These are phyloP conservation scores for Croton laevigatus DNA, from an alignment of 441 rosid genomes.

Conservation along the genomic window DNA sequence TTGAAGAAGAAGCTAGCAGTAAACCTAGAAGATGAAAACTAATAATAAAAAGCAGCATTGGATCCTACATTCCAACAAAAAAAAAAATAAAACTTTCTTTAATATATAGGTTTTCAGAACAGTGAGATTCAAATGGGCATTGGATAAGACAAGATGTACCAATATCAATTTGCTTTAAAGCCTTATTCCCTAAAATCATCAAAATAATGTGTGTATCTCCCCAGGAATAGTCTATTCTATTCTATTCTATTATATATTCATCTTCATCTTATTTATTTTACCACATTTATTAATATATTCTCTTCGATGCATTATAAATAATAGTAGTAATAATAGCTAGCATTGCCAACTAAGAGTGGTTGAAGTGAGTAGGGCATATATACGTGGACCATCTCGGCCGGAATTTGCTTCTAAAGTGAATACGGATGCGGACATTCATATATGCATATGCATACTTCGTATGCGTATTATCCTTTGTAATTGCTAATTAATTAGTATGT, in stretches of 20 bases:
- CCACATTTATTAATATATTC: constrained; percentile 9
- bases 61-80: constrained; percentile 37
- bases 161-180: constrained; percentile 26
- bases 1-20: constrained; percentile 31
- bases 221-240: background rate
- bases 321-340: background rate
- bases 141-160: constrained; percentile 47
- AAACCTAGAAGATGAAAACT: background rate
- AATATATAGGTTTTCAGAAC: constrained; percentile 8
- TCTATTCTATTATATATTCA: constrained; percentile 10
- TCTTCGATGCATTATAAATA: background rate
- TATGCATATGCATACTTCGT: background rate
- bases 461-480: background rate
- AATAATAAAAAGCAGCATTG: constrained; percentile 34
- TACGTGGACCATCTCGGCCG: constrained; percentile 21
- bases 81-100: constrained; percentile 4
- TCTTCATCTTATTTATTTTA: constrained; percentile 8
- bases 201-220: too few species aligned
- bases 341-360: constrained; percentile 36
- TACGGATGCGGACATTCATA: background rate
- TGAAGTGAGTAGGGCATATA: constrained; percentile 30
- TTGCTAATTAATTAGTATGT: too few species aligned
- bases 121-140: constrained; percentile 31
- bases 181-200: constrained; percentile 20
- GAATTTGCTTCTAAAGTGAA: background rate